These are phyloP conservation scores for Penicillium maclennaniae DNA, from an alignment of 495 filamentous ascomycete species.

Conservation along the genomic window DNA sequence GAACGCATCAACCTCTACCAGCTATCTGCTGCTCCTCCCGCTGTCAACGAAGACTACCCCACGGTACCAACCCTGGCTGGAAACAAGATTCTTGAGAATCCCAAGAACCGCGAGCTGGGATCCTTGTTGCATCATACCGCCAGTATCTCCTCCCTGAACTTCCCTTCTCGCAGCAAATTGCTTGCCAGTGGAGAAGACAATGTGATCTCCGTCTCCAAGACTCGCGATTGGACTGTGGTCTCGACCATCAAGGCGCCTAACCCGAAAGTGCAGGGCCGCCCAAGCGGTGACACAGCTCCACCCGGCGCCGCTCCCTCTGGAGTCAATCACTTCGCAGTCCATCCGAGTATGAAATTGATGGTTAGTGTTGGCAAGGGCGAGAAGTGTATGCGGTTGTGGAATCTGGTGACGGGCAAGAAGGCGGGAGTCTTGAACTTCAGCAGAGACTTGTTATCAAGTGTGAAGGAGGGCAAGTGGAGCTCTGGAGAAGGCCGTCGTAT, in stretches of 20 bases:
- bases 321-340: slow-evolving; percentile 91
- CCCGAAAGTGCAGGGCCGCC: slow-evolving; percentile 76
- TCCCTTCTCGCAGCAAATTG: slow-evolving; percentile 85
- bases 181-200: slow-evolving; percentile 81
- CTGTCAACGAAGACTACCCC: slow-evolving; percentile 41
- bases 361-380: slow-evolving; percentile 86
- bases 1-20: slow-evolving; percentile 94
- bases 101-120: slow-evolving; percentile 82
- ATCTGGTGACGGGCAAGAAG: slow-evolving; percentile 93
- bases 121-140: slow-evolving; percentile 80
- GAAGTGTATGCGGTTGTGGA: slow-evolving; percentile 90
- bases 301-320: slow-evolving; percentile 82
- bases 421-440: slow-evolving; percentile 85
- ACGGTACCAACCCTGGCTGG: slow-evolving; percentile 58
- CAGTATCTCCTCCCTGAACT: slow-evolving; percentile 70
- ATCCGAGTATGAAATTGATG: slow-evolving; percentile 95
- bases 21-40: slow-evolving; percentile 66
- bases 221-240: slow-evolving; percentile 83
- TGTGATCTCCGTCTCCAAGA: slow-evolving; percentile 78
- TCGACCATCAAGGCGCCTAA: slow-evolving; percentile 88
- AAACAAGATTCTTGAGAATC: slow-evolving; percentile 71
- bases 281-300: slow-evolving; percentile 84
- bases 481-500: slow-evolving; percentile 82
- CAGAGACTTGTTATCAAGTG: slow-evolving; percentile 58
- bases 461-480: slow-evolving; percentile 71